Evolutionary conservation across 2,329 filamentous ascomycete genomes (phyloP).

Genomic region (Ophiostoma himal-ulmi): DNA sequence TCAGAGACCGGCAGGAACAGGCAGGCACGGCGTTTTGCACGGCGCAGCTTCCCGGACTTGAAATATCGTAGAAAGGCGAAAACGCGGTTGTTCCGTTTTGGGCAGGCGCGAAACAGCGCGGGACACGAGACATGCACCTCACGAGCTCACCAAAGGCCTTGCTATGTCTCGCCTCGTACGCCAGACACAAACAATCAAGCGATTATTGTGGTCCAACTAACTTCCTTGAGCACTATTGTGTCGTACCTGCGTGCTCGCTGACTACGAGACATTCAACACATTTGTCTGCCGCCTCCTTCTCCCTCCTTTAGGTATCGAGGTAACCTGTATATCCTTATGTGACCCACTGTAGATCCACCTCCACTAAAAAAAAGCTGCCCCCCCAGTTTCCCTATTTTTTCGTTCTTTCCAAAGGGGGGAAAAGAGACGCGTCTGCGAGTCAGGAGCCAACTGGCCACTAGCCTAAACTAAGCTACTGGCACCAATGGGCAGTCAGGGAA

Average conservation of each 20-base stretch:
- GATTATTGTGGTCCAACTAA: background rate
- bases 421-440: constrained; percentile 20
- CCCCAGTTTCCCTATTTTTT: constrained; percentile 20
- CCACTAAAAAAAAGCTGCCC: constrained; percentile 21
- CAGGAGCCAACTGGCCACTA: background rate
- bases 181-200: background rate
- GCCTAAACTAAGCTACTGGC: background rate
- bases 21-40: no score
- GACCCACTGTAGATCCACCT: constrained; percentile 24
- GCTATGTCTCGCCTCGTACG: constrained; percentile 2
- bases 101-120: background rate
- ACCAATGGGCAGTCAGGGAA: background rate
- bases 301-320: constrained; percentile 4
- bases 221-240: no score
- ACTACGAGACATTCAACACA: background rate
- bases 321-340: constrained; percentile 19
- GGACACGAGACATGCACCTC: background rate
- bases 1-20: background rate
- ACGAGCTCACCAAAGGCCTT: background rate
- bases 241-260: no score
- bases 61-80: background rate
- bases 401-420: constrained; percentile 20
- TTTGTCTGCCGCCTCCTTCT: background rate
- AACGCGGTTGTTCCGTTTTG: background rate
- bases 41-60: background rate